Evolutionary conservation across 1,284 basidiomycete genomes (phyloP).

Genomic region (Stygiomarasmius scandens): DNA sequence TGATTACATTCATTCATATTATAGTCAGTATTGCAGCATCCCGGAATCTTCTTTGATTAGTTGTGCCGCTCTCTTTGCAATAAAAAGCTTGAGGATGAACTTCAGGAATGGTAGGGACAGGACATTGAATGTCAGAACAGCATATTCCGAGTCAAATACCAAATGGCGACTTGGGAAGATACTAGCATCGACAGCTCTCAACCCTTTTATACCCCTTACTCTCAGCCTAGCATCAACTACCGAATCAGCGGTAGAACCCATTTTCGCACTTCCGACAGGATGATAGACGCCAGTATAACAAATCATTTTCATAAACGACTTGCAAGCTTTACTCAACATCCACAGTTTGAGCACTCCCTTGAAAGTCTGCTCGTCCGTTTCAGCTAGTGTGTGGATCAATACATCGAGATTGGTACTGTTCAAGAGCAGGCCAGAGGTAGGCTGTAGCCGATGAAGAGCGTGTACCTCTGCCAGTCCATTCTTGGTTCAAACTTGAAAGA

Average conservation of each 20-base stretch:
- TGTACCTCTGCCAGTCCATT: constrained; percentile 23
- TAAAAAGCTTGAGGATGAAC: not conserved
- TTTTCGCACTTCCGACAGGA: constrained; percentile 14
- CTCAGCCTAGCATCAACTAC: constrained; percentile 20
- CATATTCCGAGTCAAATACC: too few relatives aligned
- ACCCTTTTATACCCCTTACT: constrained; percentile 21
- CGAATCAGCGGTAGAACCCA: constrained; percentile 14
- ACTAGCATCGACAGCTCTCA: constrained; percentile 22
- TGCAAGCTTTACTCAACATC: constrained; percentile 28
- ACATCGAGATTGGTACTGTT: constrained; percentile 22
- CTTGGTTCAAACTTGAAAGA: constrained; percentile 24
- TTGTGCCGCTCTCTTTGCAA: not conserved
- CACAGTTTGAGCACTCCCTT: constrained; percentile 16
- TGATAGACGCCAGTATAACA: too few relatives aligned
- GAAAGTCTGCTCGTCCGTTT: not conserved
- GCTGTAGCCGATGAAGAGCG: constrained; percentile 30
- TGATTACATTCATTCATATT: too few relatives aligned
- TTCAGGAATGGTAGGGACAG: constrained; percentile 1
- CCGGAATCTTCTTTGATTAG: not conserved
- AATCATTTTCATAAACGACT: too few relatives aligned
- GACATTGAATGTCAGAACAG: not conserved
- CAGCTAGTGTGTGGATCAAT: constrained; percentile 18
- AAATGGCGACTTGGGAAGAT: constrained; percentile 22
- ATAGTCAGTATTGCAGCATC: too few relatives aligned
- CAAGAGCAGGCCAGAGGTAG: constrained; percentile 37